Evolutionary conservation across 805 yeast genomes (phyloP).

Genomic region (Monosporozyma servazzii): DNA sequence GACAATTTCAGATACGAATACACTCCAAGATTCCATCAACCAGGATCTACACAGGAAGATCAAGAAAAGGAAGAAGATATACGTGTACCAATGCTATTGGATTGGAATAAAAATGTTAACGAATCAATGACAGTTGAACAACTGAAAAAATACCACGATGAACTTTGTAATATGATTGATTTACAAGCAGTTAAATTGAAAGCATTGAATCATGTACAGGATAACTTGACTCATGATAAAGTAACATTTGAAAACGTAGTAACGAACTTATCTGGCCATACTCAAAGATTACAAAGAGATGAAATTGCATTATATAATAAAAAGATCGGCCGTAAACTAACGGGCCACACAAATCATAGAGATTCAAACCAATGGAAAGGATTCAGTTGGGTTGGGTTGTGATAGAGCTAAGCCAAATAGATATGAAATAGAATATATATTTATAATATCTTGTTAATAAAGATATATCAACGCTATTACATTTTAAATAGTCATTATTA

Average conservation of each 20-base stretch:
- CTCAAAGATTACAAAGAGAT: conserved; percentile 63
- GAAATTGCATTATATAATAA: conserved; percentile 32
- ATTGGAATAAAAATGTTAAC: not conserved
- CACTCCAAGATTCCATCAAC: conserved; percentile 6
- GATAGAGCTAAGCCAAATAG: not conserved
- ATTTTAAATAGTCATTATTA: not conserved
- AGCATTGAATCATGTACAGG: conserved; percentile 33
- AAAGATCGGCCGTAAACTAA: conserved; percentile 15
- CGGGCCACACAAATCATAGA: not conserved
- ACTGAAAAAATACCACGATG: conserved; percentile 20
- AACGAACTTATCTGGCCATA: conserved; percentile 82
- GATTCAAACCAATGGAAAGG: conserved; percentile 6
- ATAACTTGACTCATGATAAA: conserved; percentile 51
- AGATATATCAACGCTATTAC: not conserved
- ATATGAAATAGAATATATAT: not conserved
- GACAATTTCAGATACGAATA: conserved; percentile 17
- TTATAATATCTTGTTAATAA: not conserved
- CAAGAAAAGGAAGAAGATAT: conserved; percentile 10
- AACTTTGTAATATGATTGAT: conserved; percentile 22
- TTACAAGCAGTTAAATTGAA: conserved; percentile 24
- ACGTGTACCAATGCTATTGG: conserved; percentile 14
- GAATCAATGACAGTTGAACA: not conserved
- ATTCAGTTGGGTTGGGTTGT: conserved; percentile 8
- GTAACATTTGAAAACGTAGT: conserved; percentile 78
- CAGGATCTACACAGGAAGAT: conserved; percentile 10